A percentile compares a stretch with the other conserved stretches of the same genome.
These are phyloP conservation scores for Cladobotryum protrusum DNA, from an alignment of 2,329 filamentous ascomycete species.

Conservation along the genomic window DNA sequence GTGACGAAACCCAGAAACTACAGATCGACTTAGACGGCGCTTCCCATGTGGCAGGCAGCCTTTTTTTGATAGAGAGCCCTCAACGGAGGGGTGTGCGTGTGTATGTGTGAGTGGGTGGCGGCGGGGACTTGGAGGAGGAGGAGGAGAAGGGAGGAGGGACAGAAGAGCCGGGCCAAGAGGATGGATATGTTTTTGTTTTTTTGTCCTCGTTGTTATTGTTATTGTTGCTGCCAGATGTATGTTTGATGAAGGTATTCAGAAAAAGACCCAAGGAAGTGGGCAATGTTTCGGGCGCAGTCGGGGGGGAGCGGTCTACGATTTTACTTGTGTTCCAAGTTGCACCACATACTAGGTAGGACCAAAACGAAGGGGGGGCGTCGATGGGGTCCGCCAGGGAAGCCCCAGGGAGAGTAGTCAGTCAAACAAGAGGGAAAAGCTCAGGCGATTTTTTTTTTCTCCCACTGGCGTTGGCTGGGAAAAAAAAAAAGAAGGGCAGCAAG, in stretches of 20 bases:
- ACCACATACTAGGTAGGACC: conserved; percentile 6
- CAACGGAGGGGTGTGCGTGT: too few relatives aligned
- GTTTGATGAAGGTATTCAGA: conserved; percentile 5
- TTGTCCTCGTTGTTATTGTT: conserved; percentile 2
- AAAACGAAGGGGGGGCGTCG: conserved; percentile 10
- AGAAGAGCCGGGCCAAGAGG: background rate
- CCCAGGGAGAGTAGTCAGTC: too few relatives aligned
- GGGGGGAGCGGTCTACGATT: conserved; percentile 22
- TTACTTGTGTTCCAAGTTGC: background rate
- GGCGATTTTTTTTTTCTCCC: conserved; percentile 14
- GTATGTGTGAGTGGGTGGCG: too few relatives aligned
- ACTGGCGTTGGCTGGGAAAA: conserved; percentile 19
- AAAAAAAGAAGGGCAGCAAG: conserved; percentile 18
- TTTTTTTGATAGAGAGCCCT: too few relatives aligned
- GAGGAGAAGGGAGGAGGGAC: too few relatives aligned
- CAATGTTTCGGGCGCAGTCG: conserved; percentile 18
- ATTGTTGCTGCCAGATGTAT: background rate
- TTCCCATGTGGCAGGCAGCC: conserved; percentile 5
- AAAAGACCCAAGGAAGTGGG: conserved; percentile 13
- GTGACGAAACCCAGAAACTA: conserved; percentile 2
- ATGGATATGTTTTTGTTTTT: conserved; percentile 8
- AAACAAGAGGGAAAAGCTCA: conserved; percentile 13
- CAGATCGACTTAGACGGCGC: conserved; percentile 5
- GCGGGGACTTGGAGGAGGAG: too few relatives aligned
- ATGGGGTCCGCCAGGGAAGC: background rate